Conservation (phyloP, 1,284 basidiomycete genomes). For the Malassezia japonica region DNA sequence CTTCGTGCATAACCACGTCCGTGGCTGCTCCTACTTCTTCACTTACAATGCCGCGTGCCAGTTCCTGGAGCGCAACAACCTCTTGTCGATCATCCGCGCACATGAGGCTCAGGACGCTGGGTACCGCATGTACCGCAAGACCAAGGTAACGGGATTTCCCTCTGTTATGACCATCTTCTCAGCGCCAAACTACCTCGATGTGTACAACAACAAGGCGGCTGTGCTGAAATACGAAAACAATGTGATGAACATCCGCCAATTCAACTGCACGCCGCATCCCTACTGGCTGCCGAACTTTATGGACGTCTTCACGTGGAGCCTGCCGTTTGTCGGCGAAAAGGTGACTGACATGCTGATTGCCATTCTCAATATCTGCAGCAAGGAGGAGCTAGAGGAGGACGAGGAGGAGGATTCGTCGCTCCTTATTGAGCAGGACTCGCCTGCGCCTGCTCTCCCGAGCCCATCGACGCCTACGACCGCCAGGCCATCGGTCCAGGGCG, state of each 20-base stretch:
- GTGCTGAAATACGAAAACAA: constrained; percentile 94
- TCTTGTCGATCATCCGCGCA: constrained; percentile 86
- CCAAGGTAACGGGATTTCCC: constrained; percentile 76
- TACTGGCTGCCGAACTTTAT: constrained; percentile 98
- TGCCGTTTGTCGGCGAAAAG: constrained; percentile 96
- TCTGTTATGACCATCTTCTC: constrained; percentile 96
- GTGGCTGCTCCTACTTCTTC: constrained; percentile 93
- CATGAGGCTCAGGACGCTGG: constrained; percentile 94
- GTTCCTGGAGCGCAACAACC: constrained; percentile 84
- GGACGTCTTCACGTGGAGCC: constrained; percentile 97
- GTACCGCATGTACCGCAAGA: constrained; percentile 96
- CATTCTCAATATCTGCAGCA: constrained; percentile 82
- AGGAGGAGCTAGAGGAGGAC: constrained; percentile 85
- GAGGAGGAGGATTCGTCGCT: constrained; percentile 55
- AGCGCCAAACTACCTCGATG: constrained; percentile 84
- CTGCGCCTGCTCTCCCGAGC: neutral
- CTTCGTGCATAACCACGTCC: constrained; percentile 84
- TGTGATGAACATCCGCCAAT: constrained; percentile 87
- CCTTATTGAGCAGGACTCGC: constrained; percentile 18
- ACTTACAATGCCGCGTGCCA: constrained; percentile 84
- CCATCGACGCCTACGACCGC: neutral
- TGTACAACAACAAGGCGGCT: constrained; percentile 93
- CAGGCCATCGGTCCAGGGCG: constrained; percentile 15
- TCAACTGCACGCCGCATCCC: constrained; percentile 88
- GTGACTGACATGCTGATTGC: constrained; percentile 94